Conservation (phyloP, 1,284 basidiomycete species). For the Porodaedalea pini region DNA sequence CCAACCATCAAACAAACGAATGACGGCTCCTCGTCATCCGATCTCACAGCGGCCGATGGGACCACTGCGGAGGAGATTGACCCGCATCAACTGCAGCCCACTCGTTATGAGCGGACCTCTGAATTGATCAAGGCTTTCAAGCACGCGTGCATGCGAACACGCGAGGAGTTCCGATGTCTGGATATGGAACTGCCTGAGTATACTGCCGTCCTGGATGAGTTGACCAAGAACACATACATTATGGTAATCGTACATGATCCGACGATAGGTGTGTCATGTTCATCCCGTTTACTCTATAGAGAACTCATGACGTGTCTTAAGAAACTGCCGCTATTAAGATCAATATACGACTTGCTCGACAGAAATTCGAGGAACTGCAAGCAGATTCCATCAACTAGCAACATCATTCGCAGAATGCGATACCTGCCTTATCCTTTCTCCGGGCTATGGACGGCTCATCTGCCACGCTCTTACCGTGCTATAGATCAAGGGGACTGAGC, state of each 20-base stretch:
- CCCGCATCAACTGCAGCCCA: conserved; percentile 59
- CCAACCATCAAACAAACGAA: conserved; percentile 17
- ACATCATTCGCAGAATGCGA: no score
- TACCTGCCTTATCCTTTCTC: no score
- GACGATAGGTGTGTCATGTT: conserved; percentile 64
- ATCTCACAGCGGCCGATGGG: conserved; percentile 18
- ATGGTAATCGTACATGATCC: conserved; percentile 87
- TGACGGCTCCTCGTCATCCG: conserved; percentile 30
- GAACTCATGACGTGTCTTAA: conserved; percentile 30
- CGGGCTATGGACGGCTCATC: no score
- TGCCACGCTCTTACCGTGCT: no score
- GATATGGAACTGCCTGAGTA: conserved; percentile 82
- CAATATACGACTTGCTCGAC: conserved; percentile 77
- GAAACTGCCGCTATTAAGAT: conserved; percentile 82
- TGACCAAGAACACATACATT: conserved; percentile 94
- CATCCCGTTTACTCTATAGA: neutral
- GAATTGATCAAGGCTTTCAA: conserved; percentile 96
- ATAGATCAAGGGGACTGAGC: no score
- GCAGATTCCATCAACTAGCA: conserved; percentile 48
- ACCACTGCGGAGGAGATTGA: conserved; percentile 26
- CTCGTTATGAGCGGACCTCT: conserved; percentile 93
- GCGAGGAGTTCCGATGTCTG: conserved; percentile 77
- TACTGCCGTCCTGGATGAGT: conserved; percentile 89
- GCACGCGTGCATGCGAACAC: conserved; percentile 78
- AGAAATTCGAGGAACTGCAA: conserved; percentile 82